Evolutionary conservation across 2,329 filamentous ascomycete species (phyloP).

Genomic region (Lasiodiplodia hormozganensis): DNA sequence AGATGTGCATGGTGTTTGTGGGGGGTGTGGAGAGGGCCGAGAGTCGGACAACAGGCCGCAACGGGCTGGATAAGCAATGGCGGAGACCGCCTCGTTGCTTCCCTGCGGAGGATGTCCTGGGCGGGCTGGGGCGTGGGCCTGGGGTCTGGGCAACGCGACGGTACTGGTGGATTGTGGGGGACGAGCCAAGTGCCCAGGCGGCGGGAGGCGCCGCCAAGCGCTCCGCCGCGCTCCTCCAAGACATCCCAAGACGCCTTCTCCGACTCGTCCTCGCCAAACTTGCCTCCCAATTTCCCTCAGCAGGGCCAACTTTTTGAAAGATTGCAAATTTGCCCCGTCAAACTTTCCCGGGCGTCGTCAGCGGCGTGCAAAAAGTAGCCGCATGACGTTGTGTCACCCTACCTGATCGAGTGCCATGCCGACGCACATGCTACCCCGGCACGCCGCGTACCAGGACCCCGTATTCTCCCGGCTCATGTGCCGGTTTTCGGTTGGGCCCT

Average conservation of each 20-base stretch:
- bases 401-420: neutral
- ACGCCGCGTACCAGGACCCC: neutral
- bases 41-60: constrained; percentile 13
- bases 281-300: neutral
- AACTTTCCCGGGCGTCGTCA: constrained; percentile 2
- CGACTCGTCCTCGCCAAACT: constrained; percentile 18
- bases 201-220: constrained; percentile 18
- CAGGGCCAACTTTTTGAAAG: neutral
- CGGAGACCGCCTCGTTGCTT: constrained; percentile 17
- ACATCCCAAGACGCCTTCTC: constrained; percentile 17
- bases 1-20: constrained; percentile 22
- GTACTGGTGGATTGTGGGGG: constrained; percentile 11
- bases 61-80: constrained; percentile 21
- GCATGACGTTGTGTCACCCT: constrained; percentile 18
- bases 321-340: neutral
- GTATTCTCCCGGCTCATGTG: constrained; percentile 9
- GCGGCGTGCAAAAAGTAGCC: constrained; percentile 4
- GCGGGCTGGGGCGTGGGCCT: constrained; percentile 19
- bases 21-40: constrained; percentile 23
- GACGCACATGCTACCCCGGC: constrained; percentile 1
- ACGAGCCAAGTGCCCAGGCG: constrained; percentile 18
- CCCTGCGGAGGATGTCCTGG: constrained; percentile 23
- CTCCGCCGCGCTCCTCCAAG: constrained; percentile 23
- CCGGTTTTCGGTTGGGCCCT: neutral
- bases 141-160: constrained; percentile 8